Evolutionary conservation across 306 rosid species (phyloP).

Genomic region (Vicia sativa): DNA sequence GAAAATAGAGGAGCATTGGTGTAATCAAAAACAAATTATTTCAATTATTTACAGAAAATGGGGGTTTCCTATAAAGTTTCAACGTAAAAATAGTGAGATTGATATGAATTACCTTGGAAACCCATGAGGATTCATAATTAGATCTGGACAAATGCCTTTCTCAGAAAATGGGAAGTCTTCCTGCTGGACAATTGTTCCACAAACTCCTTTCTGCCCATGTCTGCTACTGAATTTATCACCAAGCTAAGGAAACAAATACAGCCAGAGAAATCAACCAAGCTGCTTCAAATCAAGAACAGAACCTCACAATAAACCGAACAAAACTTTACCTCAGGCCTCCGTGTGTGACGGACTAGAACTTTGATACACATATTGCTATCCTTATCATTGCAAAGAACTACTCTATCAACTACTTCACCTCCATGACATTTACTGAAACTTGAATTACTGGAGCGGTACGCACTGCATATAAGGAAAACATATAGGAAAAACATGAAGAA

Average conservation of each 20-base stretch:
- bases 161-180: constrained; percentile 98
- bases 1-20: constrained; percentile 16
- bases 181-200: constrained; percentile 92
- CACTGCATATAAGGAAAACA: constrained; percentile 49
- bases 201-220: constrained; percentile 99
- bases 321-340: constrained; percentile 86
- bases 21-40: background rate
- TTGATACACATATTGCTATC: constrained; percentile 72
- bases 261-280: constrained; percentile 29
- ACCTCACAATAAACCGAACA: constrained; percentile 29
- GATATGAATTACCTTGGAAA: constrained; percentile 72
- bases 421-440: constrained; percentile 66
- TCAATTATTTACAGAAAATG: constrained; percentile 3
- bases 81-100: constrained; percentile 26
- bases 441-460: constrained; percentile 49
- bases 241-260: constrained; percentile 52
- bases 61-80: background rate
- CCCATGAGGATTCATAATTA: constrained; percentile 98
- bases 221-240: constrained; percentile 99
- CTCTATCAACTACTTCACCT: constrained; percentile 92
- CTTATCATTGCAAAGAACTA: constrained; percentile 75
- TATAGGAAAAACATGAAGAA: constrained; percentile 34
- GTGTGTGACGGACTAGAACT: constrained; percentile 78
- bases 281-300: constrained; percentile 18
- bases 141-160: constrained; percentile 96